Conservation (phyloP, 352 stramenopile species). For the Pythium pectinolyticum region DNA sequence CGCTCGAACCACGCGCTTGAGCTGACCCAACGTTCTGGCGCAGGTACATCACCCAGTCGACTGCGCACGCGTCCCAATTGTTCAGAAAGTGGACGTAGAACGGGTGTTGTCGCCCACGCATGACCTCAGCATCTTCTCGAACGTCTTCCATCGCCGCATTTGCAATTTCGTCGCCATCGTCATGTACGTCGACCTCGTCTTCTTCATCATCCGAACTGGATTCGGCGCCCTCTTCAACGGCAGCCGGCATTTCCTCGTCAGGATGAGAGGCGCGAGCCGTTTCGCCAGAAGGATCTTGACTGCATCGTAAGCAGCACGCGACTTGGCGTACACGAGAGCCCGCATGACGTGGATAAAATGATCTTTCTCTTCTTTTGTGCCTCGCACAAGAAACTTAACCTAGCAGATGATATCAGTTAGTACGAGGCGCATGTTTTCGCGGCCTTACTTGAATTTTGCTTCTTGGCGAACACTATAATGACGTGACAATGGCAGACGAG, state of each 20-base stretch:
- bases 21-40: too few relatives aligned
- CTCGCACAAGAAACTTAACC: not conserved
- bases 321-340: slow-evolving; percentile 3
- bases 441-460: too few relatives aligned
- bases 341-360: not conserved
- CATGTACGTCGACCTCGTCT: not conserved
- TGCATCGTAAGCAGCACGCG: not conserved
- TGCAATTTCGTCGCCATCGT: slow-evolving; percentile 12
- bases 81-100: too few relatives aligned
- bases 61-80: too few relatives aligned
- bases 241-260: not conserved
- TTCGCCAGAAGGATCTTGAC: not conserved
- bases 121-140: slow-evolving; percentile 18
- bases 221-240: not conserved
- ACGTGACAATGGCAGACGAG: slow-evolving; percentile 36
- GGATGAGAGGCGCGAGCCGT: not conserved
- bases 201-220: not conserved
- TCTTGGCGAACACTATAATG: slow-evolving; percentile 22
- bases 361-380: not conserved
- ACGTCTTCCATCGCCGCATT: not conserved
- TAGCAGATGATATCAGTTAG: not conserved
- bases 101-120: not conserved
- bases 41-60: too few relatives aligned
- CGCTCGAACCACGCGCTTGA: too few relatives aligned
- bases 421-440: too few relatives aligned